A percentile compares a stretch with the other conserved stretches of the same genome.
phyloP scores from a whole-genome alignment of 192 early-diverging fungal species.

The Linnemannia schmuckeri region DNA sequence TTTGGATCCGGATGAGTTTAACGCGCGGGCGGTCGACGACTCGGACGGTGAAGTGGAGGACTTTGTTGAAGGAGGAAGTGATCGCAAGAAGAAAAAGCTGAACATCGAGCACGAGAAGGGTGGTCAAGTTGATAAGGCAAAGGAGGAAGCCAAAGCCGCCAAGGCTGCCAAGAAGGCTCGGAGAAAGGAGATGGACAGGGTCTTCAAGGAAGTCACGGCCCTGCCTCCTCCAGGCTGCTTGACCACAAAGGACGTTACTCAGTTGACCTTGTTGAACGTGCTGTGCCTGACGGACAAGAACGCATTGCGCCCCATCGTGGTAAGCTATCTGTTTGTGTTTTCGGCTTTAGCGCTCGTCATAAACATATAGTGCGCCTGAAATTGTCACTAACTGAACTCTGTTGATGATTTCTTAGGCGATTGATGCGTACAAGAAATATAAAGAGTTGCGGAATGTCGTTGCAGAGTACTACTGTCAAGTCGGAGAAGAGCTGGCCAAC shows the following conservation, averaged over 20 bases:
- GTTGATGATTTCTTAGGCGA: conserved; percentile 1
- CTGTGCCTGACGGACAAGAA: conserved; percentile 23
- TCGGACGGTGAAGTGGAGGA: neutral
- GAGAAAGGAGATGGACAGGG: conserved; percentile 19
- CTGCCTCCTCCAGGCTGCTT: conserved; percentile 38
- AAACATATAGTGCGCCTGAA: neutral
- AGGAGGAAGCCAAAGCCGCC: neutral
- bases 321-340: conserved; percentile 4
- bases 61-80: neutral
- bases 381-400: neutral
- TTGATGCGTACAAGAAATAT: conserved; percentile 18
- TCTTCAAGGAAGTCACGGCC: conserved; percentile 7
- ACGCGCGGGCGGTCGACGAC: conserved; percentile 9
- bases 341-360: neutral
- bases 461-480: conserved; percentile 32
- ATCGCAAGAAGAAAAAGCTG: conserved; percentile 33
- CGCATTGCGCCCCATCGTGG: conserved; percentile 33
- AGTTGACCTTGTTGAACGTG: conserved; percentile 13
- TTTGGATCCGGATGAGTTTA: conserved; percentile 19
- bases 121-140: neutral
- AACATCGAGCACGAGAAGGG: neutral
- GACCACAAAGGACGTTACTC: conserved; percentile 12
- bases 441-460: conserved; percentile 9
- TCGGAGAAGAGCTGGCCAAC: conserved; percentile 50
- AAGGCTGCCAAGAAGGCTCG: conserved; percentile 3